Conservation (phyloP, 805 yeast species). For the Nakazawaea wyomingensis region DNA sequence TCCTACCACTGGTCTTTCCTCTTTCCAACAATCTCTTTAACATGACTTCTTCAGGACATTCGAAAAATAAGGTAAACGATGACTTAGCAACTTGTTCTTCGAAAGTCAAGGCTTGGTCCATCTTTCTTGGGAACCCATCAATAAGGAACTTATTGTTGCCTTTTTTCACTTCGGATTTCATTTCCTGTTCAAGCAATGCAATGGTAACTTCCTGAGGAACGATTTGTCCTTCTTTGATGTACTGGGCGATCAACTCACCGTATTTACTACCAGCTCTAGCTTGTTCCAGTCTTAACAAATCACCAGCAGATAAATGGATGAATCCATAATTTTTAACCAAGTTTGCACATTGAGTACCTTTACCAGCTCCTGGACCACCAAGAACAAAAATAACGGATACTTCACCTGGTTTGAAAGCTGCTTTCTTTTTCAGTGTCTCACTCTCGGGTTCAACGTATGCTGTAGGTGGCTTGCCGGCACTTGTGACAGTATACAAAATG, state of each 20-base stretch:
- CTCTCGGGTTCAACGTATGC: constrained; percentile 27
- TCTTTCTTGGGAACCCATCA: constrained; percentile 96
- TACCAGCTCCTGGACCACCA: constrained; percentile 98
- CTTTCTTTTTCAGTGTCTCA: constrained; percentile 7
- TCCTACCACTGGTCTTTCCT: constrained; percentile 91
- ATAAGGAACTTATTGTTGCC: constrained; percentile 67
- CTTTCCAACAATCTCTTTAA: constrained; percentile 77
- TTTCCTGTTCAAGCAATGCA: constrained; percentile 76
- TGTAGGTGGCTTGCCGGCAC: constrained; percentile 17
- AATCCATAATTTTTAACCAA: constrained; percentile 77
- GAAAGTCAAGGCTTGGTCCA: constrained; percentile 96
- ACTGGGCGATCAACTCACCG: constrained; percentile 80
- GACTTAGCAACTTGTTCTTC: constrained; percentile 73
- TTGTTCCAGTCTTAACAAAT: constrained; percentile 89
- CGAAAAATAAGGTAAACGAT: constrained; percentile 67
- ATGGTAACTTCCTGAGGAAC: constrained; percentile 93
- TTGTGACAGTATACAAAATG: constrained; percentile 3
- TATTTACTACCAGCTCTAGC: constrained; percentile 71
- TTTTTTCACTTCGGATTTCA: constrained; percentile 42
- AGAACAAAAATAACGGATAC: constrained; percentile 82
- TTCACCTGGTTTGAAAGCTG: constrained; percentile 57
- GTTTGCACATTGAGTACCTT: constrained; percentile 92
- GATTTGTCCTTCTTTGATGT: constrained; percentile 81
- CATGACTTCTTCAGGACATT: constrained; percentile 82
- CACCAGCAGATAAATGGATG: constrained; percentile 94